phyloP scores from a whole-genome alignment of 2,329 filamentous ascomycete species.

The Cladophialophora psammophila region DNA sequence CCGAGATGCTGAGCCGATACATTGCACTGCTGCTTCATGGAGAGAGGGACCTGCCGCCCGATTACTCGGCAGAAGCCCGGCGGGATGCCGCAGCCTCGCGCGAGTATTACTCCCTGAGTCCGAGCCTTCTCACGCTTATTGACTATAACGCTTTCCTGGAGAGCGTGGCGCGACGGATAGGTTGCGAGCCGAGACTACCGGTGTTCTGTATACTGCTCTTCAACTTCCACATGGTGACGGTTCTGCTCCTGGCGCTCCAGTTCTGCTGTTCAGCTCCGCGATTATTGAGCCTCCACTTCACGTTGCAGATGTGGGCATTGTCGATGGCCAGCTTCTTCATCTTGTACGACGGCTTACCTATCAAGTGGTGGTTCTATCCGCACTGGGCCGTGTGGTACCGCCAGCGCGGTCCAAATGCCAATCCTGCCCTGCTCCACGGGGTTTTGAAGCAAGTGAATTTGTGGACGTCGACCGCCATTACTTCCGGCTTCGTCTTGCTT shows the following conservation, averaged over 20 bases:
- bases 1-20: constrained; percentile 30
- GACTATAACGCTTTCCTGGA: constrained; percentile 31
- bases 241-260: constrained; percentile 9
- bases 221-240: constrained; percentile 26
- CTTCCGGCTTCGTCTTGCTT: constrained; percentile 18
- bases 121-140: constrained; percentile 24
- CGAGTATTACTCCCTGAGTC: constrained; percentile 26
- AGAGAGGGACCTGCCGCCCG: constrained; percentile 14
- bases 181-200: constrained; percentile 24
- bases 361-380: constrained; percentile 33
- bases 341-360: constrained; percentile 19
- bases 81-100: constrained; percentile 23
- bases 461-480: constrained; percentile 24
- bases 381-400: constrained; percentile 30
- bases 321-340: constrained; percentile 24
- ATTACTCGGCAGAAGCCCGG: constrained; percentile 18
- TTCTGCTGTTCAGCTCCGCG: neutral
- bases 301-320: constrained; percentile 14
- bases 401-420: constrained; percentile 21
- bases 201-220: constrained; percentile 5
- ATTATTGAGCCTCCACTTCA: neutral
- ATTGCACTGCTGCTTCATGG: constrained; percentile 23
- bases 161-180: constrained; percentile 24
- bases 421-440: constrained; percentile 7
- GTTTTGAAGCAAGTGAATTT: constrained; percentile 13